Evolutionary conservation across 2,329 filamentous ascomycete species (phyloP).

Genomic region (Aspergillus sp.): DNA sequence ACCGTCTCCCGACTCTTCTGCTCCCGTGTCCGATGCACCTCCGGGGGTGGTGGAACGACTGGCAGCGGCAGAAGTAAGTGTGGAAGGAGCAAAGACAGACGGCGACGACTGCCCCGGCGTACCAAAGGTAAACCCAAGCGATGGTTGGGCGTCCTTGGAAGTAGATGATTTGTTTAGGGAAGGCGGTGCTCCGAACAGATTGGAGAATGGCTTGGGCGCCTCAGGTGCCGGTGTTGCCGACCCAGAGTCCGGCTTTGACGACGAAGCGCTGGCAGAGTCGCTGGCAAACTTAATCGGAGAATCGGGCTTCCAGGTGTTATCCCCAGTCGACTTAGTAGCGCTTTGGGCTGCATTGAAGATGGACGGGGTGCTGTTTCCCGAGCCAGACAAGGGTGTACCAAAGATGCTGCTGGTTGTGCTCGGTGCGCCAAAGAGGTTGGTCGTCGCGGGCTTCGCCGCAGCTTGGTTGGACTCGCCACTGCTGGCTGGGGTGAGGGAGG

Average conservation of each 20-base stretch:
- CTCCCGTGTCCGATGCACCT: slow-evolving; percentile 46
- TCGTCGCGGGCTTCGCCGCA: slow-evolving; percentile 18
- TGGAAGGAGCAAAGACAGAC: slow-evolving; percentile 33
- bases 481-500: slow-evolving; percentile 18
- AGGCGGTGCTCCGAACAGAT: slow-evolving; percentile 31
- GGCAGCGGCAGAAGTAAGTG: slow-evolving; percentile 37
- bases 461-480: slow-evolving; percentile 17
- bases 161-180: slow-evolving; percentile 22
- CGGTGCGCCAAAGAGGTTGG: slow-evolving; percentile 20
- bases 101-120: slow-evolving; percentile 26
- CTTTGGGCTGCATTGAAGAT: slow-evolving; percentile 16
- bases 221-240: slow-evolving; percentile 21
- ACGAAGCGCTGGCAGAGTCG: slow-evolving; percentile 27
- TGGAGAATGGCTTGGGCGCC: slow-evolving; percentile 32
- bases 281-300: slow-evolving; percentile 52
- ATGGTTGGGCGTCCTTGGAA: slow-evolving; percentile 20
- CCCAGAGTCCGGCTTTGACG: slow-evolving; percentile 32
- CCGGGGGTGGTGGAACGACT: slow-evolving; percentile 51
- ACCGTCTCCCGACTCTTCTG: slow-evolving; percentile 50
- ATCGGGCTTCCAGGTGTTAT: slow-evolving; percentile 52
- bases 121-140: slow-evolving; percentile 45
- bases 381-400: slow-evolving; percentile 27
- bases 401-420: slow-evolving; percentile 31
- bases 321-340: slow-evolving; percentile 22
- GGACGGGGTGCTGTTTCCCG: slow-evolving; percentile 19